Conservation (phyloP, 164 flowering plant genomes). For the Annona squamosa region DNA sequence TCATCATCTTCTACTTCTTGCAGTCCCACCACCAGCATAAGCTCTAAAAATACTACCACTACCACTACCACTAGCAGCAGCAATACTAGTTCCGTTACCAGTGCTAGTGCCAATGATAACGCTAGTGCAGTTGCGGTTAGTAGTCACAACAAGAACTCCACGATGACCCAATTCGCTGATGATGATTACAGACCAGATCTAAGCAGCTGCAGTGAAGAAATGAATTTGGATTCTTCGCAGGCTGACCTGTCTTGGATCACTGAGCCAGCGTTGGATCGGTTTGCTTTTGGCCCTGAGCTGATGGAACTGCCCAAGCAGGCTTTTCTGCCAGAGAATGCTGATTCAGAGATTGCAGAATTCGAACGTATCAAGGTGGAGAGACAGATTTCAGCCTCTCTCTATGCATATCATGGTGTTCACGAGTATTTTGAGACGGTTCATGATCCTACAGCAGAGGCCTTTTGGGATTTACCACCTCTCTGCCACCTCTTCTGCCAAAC, state of each 20-base stretch:
- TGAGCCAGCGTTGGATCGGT: conserved; percentile 24
- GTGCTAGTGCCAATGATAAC: background rate
- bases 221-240: conserved; percentile 23
- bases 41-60: conserved; percentile 6
- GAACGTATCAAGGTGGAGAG: conserved; percentile 70
- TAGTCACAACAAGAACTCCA: background rate
- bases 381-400: conserved; percentile 64
- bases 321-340: conserved; percentile 9
- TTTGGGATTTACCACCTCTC: conserved; percentile 80
- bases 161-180: conserved; percentile 27
- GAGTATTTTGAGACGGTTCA: conserved; percentile 51
- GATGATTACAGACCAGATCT: conserved; percentile 65
- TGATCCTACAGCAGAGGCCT: conserved; percentile 42
- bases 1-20: background rate
- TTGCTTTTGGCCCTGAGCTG: conserved; percentile 26
- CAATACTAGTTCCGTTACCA: background rate
- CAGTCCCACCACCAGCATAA: background rate
- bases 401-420: conserved; percentile 62
- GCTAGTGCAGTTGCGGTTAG: too few species aligned
- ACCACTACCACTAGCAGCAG: conserved; percentile 2
- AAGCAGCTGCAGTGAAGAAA: conserved; percentile 31
- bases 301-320: conserved; percentile 31
- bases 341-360: conserved; percentile 39
- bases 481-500: conserved; percentile 40
- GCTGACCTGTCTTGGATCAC: conserved; percentile 30